A percentile compares a stretch with the other conserved stretches of the same genome.
Conservation (phyloP, 2,329 filamentous ascomycete species). For the Neonectria sp. region DNA sequence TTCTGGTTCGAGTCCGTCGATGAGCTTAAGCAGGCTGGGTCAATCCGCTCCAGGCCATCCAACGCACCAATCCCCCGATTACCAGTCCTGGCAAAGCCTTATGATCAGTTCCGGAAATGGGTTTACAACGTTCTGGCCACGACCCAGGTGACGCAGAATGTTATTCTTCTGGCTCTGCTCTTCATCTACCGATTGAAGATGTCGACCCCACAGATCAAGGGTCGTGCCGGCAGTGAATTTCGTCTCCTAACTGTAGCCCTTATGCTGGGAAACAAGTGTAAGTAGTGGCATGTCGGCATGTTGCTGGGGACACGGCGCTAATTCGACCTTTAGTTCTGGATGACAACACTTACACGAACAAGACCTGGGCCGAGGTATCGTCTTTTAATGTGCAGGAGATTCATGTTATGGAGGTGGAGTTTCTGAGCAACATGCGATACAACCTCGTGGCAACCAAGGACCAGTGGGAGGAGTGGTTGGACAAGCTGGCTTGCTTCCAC, state of each 20-base stretch:
- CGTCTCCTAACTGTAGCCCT: slow-evolving; percentile 92
- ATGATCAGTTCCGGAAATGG: slow-evolving; percentile 91
- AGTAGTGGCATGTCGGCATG: slow-evolving; percentile 48
- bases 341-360: slow-evolving; percentile 99
- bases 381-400: slow-evolving; percentile 95
- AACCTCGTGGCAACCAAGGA: slow-evolving; percentile 88
- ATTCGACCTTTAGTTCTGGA: slow-evolving; percentile 77
- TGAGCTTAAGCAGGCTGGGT: slow-evolving; percentile 83
- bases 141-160: slow-evolving; percentile 96
- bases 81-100: slow-evolving; percentile 80
- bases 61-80: slow-evolving; percentile 66
- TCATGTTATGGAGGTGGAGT: slow-evolving; percentile 99
- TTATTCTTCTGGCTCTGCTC: slow-evolving; percentile 88
- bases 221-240: slow-evolving; percentile 94
- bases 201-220: slow-evolving; percentile 89
- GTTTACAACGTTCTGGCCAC: slow-evolving; percentile 91
- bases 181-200: slow-evolving; percentile 96
- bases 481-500: slow-evolving; percentile 85
- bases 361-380: slow-evolving; percentile 99
- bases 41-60: slow-evolving; percentile 62
- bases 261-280: slow-evolving; percentile 98
- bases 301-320: slow-evolving; percentile 43
- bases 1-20: slow-evolving; percentile 97
- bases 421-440: slow-evolving; percentile 98
- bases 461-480: slow-evolving; percentile 91